A percentile compares a stretch with the other conserved stretches of the same genome.
These are phyloP conservation scores for Melampsora abietis-canadensis DNA, from an alignment of 1,284 basidiomycete genomes.

Conservation along the genomic window DNA sequence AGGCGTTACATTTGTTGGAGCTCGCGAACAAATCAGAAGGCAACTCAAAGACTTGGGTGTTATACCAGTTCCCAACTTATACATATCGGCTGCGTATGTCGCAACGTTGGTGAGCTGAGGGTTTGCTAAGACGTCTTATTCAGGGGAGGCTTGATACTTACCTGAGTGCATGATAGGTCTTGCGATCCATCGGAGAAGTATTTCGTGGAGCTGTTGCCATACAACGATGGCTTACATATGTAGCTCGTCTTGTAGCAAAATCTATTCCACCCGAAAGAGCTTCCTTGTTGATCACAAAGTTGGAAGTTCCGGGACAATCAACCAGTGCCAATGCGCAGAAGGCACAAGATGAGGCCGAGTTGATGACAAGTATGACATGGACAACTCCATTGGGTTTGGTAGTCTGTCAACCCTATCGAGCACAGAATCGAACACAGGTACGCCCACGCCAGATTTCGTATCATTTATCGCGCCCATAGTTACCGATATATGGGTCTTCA, in stretches of 20 bases:
- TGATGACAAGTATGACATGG: constrained; percentile 96
- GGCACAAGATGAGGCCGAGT: constrained; percentile 67
- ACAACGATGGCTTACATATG: constrained; percentile 82
- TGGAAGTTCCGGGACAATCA: constrained; percentile 47
- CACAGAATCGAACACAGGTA: constrained; percentile 68
- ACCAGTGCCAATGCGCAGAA: constrained; percentile 9
- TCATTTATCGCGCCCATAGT: neutral
- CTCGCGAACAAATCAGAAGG: constrained; percentile 87
- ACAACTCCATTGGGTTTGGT: constrained; percentile 90
- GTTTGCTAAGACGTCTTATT: constrained; percentile 22
- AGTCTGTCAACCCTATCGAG: constrained; percentile 94
- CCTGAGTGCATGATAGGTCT: constrained; percentile 57
- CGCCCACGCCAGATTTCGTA: constrained; percentile 46
- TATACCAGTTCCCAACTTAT: constrained; percentile 70
- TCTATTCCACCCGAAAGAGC: constrained; percentile 73
- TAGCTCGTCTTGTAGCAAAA: constrained; percentile 79
- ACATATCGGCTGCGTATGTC: constrained; percentile 74
- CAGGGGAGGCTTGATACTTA: constrained; percentile 20
- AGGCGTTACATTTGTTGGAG: constrained; percentile 85
- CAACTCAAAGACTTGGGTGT: constrained; percentile 77
- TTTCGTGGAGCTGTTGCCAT: constrained; percentile 88
- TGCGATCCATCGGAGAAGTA: constrained; percentile 83
- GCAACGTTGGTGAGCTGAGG: constrained; percentile 63
- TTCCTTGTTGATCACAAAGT: constrained; percentile 55
- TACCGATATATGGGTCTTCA: neutral